phyloP scores from a whole-genome alignment of 2,329 filamentous ascomycete genomes.

The Clonostachys rhizophaga region DNA sequence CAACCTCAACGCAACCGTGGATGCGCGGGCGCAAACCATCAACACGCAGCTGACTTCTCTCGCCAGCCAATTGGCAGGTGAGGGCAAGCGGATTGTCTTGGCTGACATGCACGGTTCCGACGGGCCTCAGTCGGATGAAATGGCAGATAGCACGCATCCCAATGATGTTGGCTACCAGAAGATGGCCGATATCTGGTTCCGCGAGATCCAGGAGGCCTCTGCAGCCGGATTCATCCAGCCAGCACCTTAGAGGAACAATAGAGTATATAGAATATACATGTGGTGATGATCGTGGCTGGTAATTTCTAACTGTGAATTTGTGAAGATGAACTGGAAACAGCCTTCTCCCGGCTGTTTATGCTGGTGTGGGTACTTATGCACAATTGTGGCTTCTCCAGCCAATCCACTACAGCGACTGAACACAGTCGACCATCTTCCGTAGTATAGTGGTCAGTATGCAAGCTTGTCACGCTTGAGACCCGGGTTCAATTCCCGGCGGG shows the following conservation, averaged over 20 bases:
- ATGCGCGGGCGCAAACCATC: slow-evolving; percentile 4
- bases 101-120: slow-evolving; percentile 27
- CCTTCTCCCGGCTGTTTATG: no score
- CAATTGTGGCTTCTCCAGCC: neutral
- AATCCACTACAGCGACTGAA: slow-evolving; percentile 3
- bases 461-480: slow-evolving; percentile 13
- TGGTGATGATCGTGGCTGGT: no score
- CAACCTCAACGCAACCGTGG: slow-evolving; percentile 2
- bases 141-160: slow-evolving; percentile 26
- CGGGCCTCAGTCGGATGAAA: slow-evolving; percentile 15
- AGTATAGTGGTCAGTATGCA: slow-evolving; percentile 13
- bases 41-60: slow-evolving; percentile 19
- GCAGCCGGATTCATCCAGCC: neutral
- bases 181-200: slow-evolving; percentile 24
- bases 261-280: no score
- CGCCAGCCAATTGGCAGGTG: slow-evolving; percentile 10
- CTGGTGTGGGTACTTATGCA: no score
- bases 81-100: slow-evolving; percentile 20
- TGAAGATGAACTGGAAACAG: no score
- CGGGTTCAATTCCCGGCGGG: slow-evolving; percentile 13
- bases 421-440: slow-evolving; percentile 8
- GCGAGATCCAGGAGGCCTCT: slow-evolving; percentile 18
- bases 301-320: no score
- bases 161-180: slow-evolving; percentile 23
- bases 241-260: slow-evolving; percentile 12